Base-by-base conservation (phyloP, 176 grass and related monocot species). In the Neostapfia colusana region DNA sequence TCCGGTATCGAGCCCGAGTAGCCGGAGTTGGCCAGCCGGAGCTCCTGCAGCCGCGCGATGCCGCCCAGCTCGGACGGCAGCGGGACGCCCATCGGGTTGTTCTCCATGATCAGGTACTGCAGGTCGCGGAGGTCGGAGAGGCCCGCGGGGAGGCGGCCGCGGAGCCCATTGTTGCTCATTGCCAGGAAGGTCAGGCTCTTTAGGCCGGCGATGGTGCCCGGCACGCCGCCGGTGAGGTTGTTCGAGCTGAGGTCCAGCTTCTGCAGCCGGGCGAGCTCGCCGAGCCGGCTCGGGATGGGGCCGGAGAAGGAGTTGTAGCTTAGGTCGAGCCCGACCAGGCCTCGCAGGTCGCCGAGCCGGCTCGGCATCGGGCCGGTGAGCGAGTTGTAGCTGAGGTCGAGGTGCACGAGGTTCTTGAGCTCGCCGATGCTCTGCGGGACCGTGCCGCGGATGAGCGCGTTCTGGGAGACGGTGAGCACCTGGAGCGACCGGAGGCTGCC, bases 361-460 rank as follows among this genome's bases (percentile, higher is more conserved):
- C 10, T 67, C 15, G 95, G 95, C 66, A 99, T 84, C 0, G 64
- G 42, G 0, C 87, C 85, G 0, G 85, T 85, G 57, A 99, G 87
- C 0, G 85, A 82, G 82, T 99, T 99, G 85, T 99, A 99, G 85
- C 95, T 99, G 80, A 99, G 90, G 74, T 99, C 95, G 60, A 99
- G 87, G 66, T 95, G 95, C 26, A 95, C 42, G 13, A 99, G 87
- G 76, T 24, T 65, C 0, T 18, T 1, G 57, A 99, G 71, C 50
- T 16, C 83, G 21, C 76, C 82, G 39, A 99, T 71, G 46, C 28
- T 53, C 10, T 61, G 65, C 0, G 95, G 89, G 2, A 99, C 79
- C 10, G 56, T 80, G 23, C 91, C 95, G 0, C 37, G 79, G 51
- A 88, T 1, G 3, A 99, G 73, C 25, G 68, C 72, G 85, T 95